Base-by-base conservation (phyloP, 176 grass and related monocot genomes). In the Zoysia pacifica region DNA sequence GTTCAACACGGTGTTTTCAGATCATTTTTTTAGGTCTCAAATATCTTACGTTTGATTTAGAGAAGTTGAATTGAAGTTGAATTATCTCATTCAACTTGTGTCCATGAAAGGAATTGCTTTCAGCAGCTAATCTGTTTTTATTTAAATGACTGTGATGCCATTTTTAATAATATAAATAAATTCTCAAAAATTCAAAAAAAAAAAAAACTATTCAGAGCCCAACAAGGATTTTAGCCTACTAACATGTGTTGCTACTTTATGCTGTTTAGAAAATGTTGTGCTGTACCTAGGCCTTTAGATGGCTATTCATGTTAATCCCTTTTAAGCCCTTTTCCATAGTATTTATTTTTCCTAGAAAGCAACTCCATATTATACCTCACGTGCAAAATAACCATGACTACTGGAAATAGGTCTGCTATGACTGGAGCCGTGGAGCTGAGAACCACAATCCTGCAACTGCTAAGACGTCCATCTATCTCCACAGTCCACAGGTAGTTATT, bases 401-500 rank as follows among this genome's bases (percentile, higher is more conserved):
- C 35, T 82, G 61, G 28, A 79, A 80, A 48, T 83, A 98, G 95
- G 83, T 91, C 1, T 94, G 92, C 62, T 98, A 98, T 82, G 95
- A 98, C 74, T 94, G 95, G 92, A 98, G 90, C 78, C 91, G 86
- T 79, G 95, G 95, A 13, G 92, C 92, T n/a, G 95, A 94, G 79
- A 98, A 93, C 83, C 95, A 98, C 65, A 93, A 98, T 75, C 92
- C 95, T 81, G 77, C 90, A 60, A 82, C 79, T 59, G 92, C 95
- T 81, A 98, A 98, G 86, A 94, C 92, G 11, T 94, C 93, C 62
- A 98, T 98, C 62, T 98, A 94, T 80, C 93, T 98, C 74, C 95
- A 98, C 65, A 91, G 82, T 71, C 90, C 90, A 37, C 94, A 97
- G 85, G 89, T 94, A 65, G 78, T 18, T 73, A 18, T 12, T 36